These are phyloP conservation scores for Cynara cardunculus DNA, from an alignment of 129 eudicot species.

Conservation along the genomic window DNA sequence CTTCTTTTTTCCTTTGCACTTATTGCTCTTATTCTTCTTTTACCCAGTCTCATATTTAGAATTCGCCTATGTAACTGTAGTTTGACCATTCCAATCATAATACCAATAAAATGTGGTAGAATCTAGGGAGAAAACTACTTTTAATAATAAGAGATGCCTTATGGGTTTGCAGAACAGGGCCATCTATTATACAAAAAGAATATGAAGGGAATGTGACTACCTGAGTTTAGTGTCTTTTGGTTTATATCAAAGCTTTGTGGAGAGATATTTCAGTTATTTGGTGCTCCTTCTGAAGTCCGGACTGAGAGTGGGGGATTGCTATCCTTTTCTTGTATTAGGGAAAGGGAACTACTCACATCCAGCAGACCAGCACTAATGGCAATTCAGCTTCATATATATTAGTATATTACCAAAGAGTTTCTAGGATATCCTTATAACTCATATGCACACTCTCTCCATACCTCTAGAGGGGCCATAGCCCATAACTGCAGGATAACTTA, in stretches of 20 bases:
- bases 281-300: too few species aligned
- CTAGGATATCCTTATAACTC: too few species aligned
- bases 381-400: too few species aligned
- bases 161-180: neutral
- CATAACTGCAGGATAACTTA: too few species aligned
- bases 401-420: too few species aligned
- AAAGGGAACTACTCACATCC: too few species aligned
- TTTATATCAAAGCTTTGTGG: neutral
- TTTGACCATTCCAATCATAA: slow-evolving; percentile 1
- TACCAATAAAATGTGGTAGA: neutral
- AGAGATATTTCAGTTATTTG: too few species aligned
- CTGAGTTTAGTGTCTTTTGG: neutral
- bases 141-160: neutral
- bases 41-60: neutral
- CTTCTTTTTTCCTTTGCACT: neutral
- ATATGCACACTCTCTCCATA: too few species aligned
- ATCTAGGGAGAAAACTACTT: neutral
- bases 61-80: neutral
- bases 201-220: neutral
- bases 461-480: too few species aligned
- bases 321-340: too few species aligned
- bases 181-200: neutral
- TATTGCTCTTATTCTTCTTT: slow-evolving; percentile 4
- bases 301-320: too few species aligned
- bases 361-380: too few species aligned